phyloP scores from a whole-genome alignment of 805 yeast genomes.

The Diddensiella caesifluorescens region DNA sequence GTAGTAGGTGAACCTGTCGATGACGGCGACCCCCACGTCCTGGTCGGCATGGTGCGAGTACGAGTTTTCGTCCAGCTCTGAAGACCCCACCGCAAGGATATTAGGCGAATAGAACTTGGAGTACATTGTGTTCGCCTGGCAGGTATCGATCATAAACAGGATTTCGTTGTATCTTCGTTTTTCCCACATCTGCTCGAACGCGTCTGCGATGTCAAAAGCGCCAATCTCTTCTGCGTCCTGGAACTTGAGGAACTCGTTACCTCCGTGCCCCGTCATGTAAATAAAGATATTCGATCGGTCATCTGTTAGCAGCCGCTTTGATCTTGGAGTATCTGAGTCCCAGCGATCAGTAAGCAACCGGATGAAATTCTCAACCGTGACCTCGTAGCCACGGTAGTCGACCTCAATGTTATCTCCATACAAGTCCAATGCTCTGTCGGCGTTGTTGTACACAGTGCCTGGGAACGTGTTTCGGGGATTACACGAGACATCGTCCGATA shows the following conservation, averaged over 20 bases:
- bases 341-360: constrained; percentile 90
- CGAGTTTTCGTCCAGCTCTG: constrained; percentile 79
- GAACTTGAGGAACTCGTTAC: constrained; percentile 92
- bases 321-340: constrained; percentile 90
- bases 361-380: constrained; percentile 94
- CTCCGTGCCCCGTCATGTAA: constrained; percentile 98
- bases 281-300: constrained; percentile 91
- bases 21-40: constrained; percentile 96
- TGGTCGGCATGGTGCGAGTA: constrained; percentile 94
- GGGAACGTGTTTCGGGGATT: constrained; percentile 94
- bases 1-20: constrained; percentile 91
- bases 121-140: constrained; percentile 98
- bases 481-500: constrained; percentile 96
- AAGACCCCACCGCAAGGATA: constrained; percentile 87
- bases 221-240: constrained; percentile 99
- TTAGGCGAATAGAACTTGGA: constrained; percentile 89
- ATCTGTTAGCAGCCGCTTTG: constrained; percentile 85
- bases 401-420: constrained; percentile 95
- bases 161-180: constrained; percentile 93
- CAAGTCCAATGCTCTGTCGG: constrained; percentile 83
- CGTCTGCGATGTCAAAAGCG: constrained; percentile 92
- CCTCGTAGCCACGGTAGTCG: constrained; percentile 96
- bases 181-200: constrained; percentile 94
- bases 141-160: constrained; percentile 96
- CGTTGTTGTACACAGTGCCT: constrained; percentile 91